phyloP scores from a whole-genome alignment of 2,329 filamentous ascomycete species.

The Podosphaera leucotricha region DNA sequence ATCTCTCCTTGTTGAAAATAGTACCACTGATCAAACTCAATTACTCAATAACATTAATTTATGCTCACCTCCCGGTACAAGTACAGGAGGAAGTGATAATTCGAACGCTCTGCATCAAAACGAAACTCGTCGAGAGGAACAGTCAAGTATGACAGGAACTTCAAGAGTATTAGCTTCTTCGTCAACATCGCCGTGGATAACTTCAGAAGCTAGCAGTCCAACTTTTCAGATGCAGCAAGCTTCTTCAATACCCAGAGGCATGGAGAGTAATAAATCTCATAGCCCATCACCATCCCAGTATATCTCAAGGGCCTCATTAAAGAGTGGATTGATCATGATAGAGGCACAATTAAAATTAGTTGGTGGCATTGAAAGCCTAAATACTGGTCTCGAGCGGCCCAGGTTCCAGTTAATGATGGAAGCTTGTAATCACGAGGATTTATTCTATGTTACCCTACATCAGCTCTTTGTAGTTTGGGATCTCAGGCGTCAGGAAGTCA shows the following conservation, averaged over 20 bases:
- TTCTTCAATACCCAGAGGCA: too few species aligned
- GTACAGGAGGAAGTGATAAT: background rate
- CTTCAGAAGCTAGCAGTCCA: background rate
- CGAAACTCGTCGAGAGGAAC: background rate
- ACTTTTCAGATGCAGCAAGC: background rate
- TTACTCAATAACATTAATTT: background rate
- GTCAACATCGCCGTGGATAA: background rate
- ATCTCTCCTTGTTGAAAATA: background rate
- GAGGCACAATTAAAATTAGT: slow-evolving; percentile 8
- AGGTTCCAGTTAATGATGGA: slow-evolving; percentile 30
- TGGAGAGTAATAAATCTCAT: background rate
- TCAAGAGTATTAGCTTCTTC: background rate
- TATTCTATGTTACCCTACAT: slow-evolving; percentile 40
- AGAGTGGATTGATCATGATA: slow-evolving; percentile 8
- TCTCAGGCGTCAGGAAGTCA: slow-evolving; percentile 6
- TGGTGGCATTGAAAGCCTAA: slow-evolving; percentile 10
- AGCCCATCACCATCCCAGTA: background rate
- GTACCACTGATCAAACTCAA: background rate
- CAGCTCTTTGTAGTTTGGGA: slow-evolving; percentile 38
- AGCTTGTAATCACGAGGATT: slow-evolving; percentile 31
- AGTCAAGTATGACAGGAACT: background rate
- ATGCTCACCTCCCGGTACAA: background rate
- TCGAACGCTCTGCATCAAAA: background rate
- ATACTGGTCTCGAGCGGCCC: slow-evolving; percentile 19
- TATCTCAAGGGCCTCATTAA: slow-evolving; percentile 8